A percentile compares a stretch with the other conserved stretches of the same genome.
Conservation (phyloP, 768 basidiomycete species). For the Vishniacozyma victoriae region DNA sequence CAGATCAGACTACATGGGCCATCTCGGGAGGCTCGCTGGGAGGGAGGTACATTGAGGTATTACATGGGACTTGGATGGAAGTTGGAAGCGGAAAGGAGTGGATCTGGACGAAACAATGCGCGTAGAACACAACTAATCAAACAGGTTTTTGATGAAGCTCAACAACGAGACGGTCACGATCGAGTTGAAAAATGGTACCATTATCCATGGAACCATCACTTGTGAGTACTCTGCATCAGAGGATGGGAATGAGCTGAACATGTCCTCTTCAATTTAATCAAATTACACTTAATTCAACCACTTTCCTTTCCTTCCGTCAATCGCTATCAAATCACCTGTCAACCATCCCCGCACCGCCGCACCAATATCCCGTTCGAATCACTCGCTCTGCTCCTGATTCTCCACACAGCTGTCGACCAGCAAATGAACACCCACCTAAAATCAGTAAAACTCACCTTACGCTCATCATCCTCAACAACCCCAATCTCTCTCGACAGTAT, state of each 20-base stretch:
- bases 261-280: neutral
- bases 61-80: no score
- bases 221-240: slow-evolving; percentile 53
- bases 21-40: no score
- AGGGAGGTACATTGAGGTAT: no score
- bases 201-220: slow-evolving; percentile 93
- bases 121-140: no score
- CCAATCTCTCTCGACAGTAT: slow-evolving; percentile 79
- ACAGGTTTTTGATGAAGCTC: slow-evolving; percentile 97
- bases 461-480: slow-evolving; percentile 52
- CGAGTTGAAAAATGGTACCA: slow-evolving; percentile 94
- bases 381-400: neutral
- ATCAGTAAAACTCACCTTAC: slow-evolving; percentile 91
- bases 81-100: no score
- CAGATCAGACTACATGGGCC: no score
- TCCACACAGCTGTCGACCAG: slow-evolving; percentile 85
- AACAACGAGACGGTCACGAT: slow-evolving; percentile 98
- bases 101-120: no score
- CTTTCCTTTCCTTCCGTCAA: no score
- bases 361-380: no score
- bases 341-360: neutral
- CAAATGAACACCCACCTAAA: slow-evolving; percentile 99
- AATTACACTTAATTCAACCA: neutral
- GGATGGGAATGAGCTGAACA: neutral
- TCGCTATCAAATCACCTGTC: no score